Base-by-base conservation (phyloP, 306 rosid species). In the Prunus kanzakura region DNA sequence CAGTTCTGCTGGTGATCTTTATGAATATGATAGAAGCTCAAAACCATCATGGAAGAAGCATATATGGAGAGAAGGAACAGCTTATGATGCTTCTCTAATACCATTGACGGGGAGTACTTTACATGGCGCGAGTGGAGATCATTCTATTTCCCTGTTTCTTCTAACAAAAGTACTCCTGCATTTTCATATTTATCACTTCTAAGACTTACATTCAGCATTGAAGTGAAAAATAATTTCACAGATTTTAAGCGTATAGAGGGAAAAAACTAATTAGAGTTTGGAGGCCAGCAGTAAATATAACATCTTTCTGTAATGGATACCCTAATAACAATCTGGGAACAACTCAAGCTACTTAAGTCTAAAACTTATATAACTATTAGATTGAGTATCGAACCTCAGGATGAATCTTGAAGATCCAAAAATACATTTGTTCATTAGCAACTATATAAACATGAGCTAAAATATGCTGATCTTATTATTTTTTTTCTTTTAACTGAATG, bases 1-100 rank as follows among this genome's bases (percentile, higher is more conserved):
- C 88, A 91, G 98, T 80, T 94, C 97, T 80, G 75, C 81, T 2
- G 98, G 98, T 61, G 93, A 86, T 78, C 97, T 94, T 78, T 94
- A 91, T 74, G 98, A 94, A 78, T 87, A 87, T 73, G 91, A 94
- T 76, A 75, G 83, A 73, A 84, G 82, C 83, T 87, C 98, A 65
- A 94, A 87, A 86, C 98, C 98, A 3, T 83, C 86, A 38, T 94
- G 98, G 97, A 94, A 90, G 89, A 94, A 78, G 76, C 97, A 94
- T 79, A 81, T 91, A 82, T 87, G 97, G 93, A 75, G 79, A 81
- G 91, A 91, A 75, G 83, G 82, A 82, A 72, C 65, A 67, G 78
- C 79, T 52, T 61, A 85, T 46, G 76, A 82, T 78, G 22, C 89
- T 74, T 80, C 88, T 71, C 77, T 94, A 80, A 32, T 77, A 22